Conservation (phyloP, 805 yeast species). For the Starmerella powellii region DNA sequence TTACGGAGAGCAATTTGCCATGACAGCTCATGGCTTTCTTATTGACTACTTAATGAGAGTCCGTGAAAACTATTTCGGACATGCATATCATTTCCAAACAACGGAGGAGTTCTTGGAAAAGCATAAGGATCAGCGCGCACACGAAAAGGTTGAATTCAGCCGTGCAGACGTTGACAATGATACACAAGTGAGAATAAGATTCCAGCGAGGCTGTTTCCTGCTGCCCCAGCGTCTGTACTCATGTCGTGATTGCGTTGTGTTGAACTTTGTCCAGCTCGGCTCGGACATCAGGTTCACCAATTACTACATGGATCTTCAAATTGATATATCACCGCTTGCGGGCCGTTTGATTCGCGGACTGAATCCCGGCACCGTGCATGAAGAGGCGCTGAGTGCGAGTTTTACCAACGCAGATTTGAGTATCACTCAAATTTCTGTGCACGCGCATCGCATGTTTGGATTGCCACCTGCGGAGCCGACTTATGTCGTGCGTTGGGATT, state of each 20-base stretch:
- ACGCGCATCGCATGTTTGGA: conserved; percentile 90
- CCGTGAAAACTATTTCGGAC: conserved; percentile 86
- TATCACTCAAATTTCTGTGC: conserved; percentile 47
- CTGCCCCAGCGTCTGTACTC: conserved; percentile 66
- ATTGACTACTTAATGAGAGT: conserved; percentile 62
- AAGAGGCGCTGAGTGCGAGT: conserved; percentile 13
- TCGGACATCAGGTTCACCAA: conserved; percentile 78
- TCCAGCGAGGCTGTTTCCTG: conserved; percentile 55
- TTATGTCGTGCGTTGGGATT: conserved; percentile 82
- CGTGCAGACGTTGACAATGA: conserved; percentile 55
- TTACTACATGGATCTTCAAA: conserved; percentile 81
- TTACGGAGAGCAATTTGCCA: conserved; percentile 50
- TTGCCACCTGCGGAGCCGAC: conserved; percentile 81
- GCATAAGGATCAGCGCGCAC: background rate
- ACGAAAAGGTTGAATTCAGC: conserved; percentile 7
- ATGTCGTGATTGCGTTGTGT: conserved; percentile 45
- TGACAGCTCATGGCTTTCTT: conserved; percentile 69
- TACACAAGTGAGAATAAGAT: conserved; percentile 57
- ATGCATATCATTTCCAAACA: conserved; percentile 67
- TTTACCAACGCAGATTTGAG: conserved; percentile 28
- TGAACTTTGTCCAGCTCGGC: conserved; percentile 53
- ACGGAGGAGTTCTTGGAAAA: conserved; percentile 53
- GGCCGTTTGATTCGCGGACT: conserved; percentile 26
- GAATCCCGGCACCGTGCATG: conserved; percentile 12
- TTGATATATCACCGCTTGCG: conserved; percentile 49